Percentiles rank a stretch among this genome's conserved stretches.
Conservation (phyloP, 768 basidiomycete species). For the Boletus tylopilopsis region DNA sequence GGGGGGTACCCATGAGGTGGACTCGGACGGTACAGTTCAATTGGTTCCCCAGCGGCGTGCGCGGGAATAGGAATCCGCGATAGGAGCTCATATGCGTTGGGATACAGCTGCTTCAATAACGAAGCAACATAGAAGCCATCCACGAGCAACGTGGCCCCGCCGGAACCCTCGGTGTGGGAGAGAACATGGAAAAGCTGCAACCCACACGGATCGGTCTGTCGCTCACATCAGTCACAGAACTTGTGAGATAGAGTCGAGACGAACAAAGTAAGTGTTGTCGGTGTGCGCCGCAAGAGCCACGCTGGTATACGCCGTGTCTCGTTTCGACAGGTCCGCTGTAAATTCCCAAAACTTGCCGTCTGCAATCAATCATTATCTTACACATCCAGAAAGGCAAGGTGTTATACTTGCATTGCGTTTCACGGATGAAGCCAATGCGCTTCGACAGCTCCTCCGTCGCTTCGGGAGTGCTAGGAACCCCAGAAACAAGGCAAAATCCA, state of each 20-base stretch:
- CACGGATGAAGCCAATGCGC: slow-evolving; percentile 83
- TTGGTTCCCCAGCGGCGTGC: slow-evolving; percentile 83
- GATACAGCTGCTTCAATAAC: slow-evolving; percentile 67
- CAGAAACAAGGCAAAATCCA: slow-evolving; percentile 85
- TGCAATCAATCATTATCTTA: slow-evolving; percentile 40
- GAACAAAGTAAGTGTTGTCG: slow-evolving; percentile 56
- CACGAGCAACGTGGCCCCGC: slow-evolving; percentile 88
- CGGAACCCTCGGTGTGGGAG: slow-evolving; percentile 73
- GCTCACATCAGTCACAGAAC: slow-evolving; percentile 11
- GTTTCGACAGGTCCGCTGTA: slow-evolving; percentile 84
- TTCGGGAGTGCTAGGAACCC: slow-evolving; percentile 75
- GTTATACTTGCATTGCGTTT: slow-evolving; percentile 61
- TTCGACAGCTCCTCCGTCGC: slow-evolving; percentile 76
- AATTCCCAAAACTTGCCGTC: slow-evolving; percentile 98
- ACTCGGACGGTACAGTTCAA: slow-evolving; percentile 51
- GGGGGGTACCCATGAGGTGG: slow-evolving; percentile 66
- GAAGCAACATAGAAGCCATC: slow-evolving; percentile 94
- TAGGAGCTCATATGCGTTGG: slow-evolving; percentile 65
- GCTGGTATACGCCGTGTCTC: slow-evolving; percentile 93
- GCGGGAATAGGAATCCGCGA: slow-evolving; percentile 67
- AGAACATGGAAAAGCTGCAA: slow-evolving; percentile 94
- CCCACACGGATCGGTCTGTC: slow-evolving; percentile 89
- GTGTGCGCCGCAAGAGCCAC: slow-evolving; percentile 85
- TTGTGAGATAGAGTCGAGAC: slow-evolving; percentile 5
- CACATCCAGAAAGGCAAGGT: slow-evolving; percentile 1